A percentile compares a stretch with the other conserved stretches of the same genome.
phyloP scores from a whole-genome alignment of 139 green algal genomes.

The Picochlorum sp. region DNA sequence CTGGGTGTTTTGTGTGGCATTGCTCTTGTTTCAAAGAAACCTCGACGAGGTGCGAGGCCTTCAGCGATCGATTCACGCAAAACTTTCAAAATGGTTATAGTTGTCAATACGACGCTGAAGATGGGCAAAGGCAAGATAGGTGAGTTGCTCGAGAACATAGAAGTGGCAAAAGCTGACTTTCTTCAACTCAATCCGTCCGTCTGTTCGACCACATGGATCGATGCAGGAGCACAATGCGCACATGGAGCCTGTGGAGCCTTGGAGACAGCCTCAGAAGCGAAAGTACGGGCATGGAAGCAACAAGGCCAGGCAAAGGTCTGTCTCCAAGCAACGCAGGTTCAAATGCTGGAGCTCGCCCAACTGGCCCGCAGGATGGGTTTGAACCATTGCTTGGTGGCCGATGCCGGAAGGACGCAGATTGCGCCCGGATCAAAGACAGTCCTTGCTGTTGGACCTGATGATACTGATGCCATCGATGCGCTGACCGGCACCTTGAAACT shows the following conservation, averaged over 20 bases:
- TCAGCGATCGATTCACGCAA: constrained; percentile 3
- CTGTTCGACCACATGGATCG: background rate
- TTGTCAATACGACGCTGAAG: constrained; percentile 51
- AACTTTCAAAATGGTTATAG: constrained; percentile 32
- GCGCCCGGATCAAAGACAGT: constrained; percentile 69
- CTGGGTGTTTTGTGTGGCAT: too few relatives aligned
- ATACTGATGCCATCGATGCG: constrained; percentile 46
- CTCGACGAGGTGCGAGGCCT: background rate
- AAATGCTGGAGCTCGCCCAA: constrained; percentile 13
- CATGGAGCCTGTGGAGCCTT: constrained; percentile 71
- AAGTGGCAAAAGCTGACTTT: background rate
- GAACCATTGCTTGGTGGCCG: constrained; percentile 27
- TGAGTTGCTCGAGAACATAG: constrained; percentile 13
- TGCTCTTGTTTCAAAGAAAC: too few relatives aligned
- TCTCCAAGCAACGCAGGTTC: constrained; percentile 39
- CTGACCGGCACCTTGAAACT: constrained; percentile 58
- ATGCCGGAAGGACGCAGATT: constrained; percentile 82
- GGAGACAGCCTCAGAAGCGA: constrained; percentile 16
- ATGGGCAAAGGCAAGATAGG: constrained; percentile 76
- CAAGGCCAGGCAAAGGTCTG: constrained; percentile 73
- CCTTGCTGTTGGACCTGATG: constrained; percentile 65
- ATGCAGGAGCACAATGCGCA: constrained; percentile 67
- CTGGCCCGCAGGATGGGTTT: background rate
- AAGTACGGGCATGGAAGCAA: constrained; percentile 56
- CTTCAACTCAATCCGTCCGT: too few relatives aligned